Conservation (phyloP, 2,329 filamentous ascomycete species). For the Cryphonectria carpinicola region DNA sequence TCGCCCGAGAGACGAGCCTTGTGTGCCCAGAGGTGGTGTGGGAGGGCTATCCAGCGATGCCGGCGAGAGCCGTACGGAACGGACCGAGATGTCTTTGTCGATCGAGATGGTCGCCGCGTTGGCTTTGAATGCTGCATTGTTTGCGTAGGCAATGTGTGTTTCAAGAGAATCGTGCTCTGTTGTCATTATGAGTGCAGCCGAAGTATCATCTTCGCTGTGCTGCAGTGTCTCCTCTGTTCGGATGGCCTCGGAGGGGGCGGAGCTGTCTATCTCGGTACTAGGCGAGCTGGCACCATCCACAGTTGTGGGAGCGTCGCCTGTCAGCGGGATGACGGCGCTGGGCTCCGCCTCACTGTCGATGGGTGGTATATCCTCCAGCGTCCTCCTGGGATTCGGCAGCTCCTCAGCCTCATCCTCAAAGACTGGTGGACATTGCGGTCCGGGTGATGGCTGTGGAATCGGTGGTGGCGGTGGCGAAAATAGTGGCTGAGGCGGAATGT, state of each 20-base stretch:
- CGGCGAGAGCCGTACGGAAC: not conserved
- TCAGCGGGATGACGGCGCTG: not conserved
- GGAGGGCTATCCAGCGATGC: not conserved
- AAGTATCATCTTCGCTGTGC: not conserved
- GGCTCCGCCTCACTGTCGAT: not conserved
- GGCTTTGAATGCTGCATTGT: not conserved
- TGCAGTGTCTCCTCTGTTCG: not conserved
- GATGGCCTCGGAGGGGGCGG: not conserved
- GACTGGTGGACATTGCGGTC: slow-evolving; percentile 43
- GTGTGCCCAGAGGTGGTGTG: not conserved
- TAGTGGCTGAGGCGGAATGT: slow-evolving; percentile 31
- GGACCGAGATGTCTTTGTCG: not conserved
- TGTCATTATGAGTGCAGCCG: not conserved
- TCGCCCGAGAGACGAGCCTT: not conserved
- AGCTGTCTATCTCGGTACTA: not conserved
- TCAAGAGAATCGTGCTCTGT: not conserved
- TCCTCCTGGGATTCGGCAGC: slow-evolving; percentile 33
- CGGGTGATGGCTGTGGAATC: slow-evolving; percentile 32
- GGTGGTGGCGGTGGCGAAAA: slow-evolving; percentile 34
- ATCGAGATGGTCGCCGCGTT: not conserved
- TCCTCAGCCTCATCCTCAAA: slow-evolving; percentile 45
- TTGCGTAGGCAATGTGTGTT: not conserved
- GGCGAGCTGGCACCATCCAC: not conserved
- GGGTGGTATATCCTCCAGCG: slow-evolving; percentile 31
- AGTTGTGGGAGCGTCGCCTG: not conserved